Evolutionary conservation across 1,139 yeast genomes (phyloP).

Genomic region (Yamadazyma jaroonii): DNA sequence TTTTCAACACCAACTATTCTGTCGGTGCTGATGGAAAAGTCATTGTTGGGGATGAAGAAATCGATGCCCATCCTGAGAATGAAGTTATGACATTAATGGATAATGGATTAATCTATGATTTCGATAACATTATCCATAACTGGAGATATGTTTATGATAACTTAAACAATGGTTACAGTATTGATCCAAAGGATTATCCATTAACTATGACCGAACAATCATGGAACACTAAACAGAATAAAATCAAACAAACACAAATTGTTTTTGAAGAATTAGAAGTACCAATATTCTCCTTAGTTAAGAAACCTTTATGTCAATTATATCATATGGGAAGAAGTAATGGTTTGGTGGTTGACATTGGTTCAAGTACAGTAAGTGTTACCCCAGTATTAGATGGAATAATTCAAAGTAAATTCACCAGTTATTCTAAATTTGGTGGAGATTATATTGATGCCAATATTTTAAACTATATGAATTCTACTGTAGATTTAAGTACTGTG

Average conservation of each 20-base stretch:
- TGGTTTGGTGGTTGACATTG: slow-evolving; percentile 68
- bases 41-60: slow-evolving; percentile 51
- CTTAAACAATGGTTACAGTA: slow-evolving; percentile 41
- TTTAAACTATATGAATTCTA: slow-evolving; percentile 32
- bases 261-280: slow-evolving; percentile 65
- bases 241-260: slow-evolving; percentile 51
- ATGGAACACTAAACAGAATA: slow-evolving; percentile 57
- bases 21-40: slow-evolving; percentile 23
- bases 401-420: slow-evolving; percentile 57
- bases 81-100: slow-evolving; percentile 64
- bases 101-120: slow-evolving; percentile 64
- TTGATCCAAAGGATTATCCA: slow-evolving; percentile 55
- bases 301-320: slow-evolving; percentile 67
- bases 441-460: slow-evolving; percentile 62
- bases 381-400: slow-evolving; percentile 75
- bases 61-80: slow-evolving; percentile 37
- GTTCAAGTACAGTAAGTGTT: slow-evolving; percentile 57
- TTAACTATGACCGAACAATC: slow-evolving; percentile 64
- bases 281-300: slow-evolving; percentile 66
- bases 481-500: background rate
- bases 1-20: slow-evolving; percentile 57
- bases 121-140: slow-evolving; percentile 56
- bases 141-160: slow-evolving; percentile 58
- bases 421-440: slow-evolving; percentile 65
- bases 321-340: slow-evolving; percentile 67